phyloP scores from a whole-genome alignment of 345 rosid species.

The Hevea brasiliensis region DNA sequence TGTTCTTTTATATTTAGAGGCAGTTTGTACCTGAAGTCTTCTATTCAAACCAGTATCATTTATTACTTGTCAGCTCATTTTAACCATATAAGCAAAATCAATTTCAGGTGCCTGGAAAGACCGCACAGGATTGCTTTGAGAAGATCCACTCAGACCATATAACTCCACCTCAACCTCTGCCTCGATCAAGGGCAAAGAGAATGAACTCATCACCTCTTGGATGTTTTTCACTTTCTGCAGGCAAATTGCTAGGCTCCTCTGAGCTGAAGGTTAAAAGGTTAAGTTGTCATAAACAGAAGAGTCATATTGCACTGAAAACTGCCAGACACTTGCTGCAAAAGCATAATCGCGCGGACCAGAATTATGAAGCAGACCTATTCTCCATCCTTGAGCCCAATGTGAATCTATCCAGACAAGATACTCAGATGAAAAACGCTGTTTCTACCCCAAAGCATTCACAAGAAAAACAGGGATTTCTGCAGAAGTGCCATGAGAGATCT shows the following conservation, averaged over 20 bases:
- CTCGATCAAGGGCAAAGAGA: constrained; percentile 53
- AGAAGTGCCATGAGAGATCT: constrained; percentile 37
- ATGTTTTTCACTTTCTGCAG: constrained; percentile 57
- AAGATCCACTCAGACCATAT: constrained; percentile 56
- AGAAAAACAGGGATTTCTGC: constrained; percentile 44
- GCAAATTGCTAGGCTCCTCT: constrained; percentile 56
- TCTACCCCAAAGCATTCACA: constrained; percentile 46
- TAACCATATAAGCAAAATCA: constrained; percentile 1
- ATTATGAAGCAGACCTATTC: constrained; percentile 60
- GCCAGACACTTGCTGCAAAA: constrained; percentile 61
- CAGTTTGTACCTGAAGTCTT: background rate
- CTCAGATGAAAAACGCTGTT: constrained; percentile 20
- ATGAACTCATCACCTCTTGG: constrained; percentile 42
- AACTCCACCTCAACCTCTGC: constrained; percentile 58
- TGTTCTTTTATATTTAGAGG: constrained; percentile 6
- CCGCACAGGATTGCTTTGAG: constrained; percentile 82
- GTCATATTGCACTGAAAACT: constrained; percentile 46
- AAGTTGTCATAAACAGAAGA: constrained; percentile 31
- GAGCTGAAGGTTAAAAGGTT: constrained; percentile 36
- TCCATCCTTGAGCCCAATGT: constrained; percentile 63
- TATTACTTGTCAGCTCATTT: background rate
- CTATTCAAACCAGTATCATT: background rate
- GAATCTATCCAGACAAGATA: constrained; percentile 24
- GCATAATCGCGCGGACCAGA: constrained; percentile 44
- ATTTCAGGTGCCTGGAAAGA: constrained; percentile 75